Base-by-base conservation (phyloP, 2,329 filamentous ascomycete genomes). In the Fusarium xylarioides region DNA sequence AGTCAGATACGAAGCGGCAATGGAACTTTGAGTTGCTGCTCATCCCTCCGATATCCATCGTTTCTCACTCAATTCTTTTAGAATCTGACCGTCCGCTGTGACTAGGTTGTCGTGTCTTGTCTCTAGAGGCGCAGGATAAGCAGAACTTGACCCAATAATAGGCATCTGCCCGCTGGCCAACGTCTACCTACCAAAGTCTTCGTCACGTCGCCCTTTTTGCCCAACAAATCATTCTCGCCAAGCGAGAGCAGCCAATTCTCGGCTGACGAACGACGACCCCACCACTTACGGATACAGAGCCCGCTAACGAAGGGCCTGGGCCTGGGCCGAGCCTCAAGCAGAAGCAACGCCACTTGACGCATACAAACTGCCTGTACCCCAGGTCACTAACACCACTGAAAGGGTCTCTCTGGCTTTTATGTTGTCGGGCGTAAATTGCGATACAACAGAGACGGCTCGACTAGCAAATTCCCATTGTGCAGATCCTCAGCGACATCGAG, bases 291-390 rank as follows among this genome's bases (percentile, higher is more conserved):
- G 34, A 35, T 32, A 58, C 32, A 38, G 26, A 35, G 18, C 34
- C 15, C 35, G 50, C 55, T 58, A 50, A 50, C 55, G 15, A 50
- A 58, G 55, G 42, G 55, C 44, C 44, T 16, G 44, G 26, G 26
- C 42, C 53, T 56, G 55, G 46, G 55, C 68, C 63, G 70, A 72
- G 70, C 70, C 68, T 71, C 68, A 68, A 64, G 42, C 44, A 50
- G 42, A 37, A 37, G 55, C 49, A 37, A 44, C 56, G 60, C 62
- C 68, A 63, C 68, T 63, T 47, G 57, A 58, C 59, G 52, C 52
- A 55, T 32, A 18, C 35, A 30, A 34, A 35, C 37, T 35, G 30
- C 57, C 59, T 46, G 32, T 70, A 67, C 69, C 70, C 69, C 66
- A 63, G 60, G 42, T 21, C 23, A 37, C 55, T 37, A 50, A 50